Conservation (phyloP, 345 rosid species). For the Bruguiera parviflora region DNA sequence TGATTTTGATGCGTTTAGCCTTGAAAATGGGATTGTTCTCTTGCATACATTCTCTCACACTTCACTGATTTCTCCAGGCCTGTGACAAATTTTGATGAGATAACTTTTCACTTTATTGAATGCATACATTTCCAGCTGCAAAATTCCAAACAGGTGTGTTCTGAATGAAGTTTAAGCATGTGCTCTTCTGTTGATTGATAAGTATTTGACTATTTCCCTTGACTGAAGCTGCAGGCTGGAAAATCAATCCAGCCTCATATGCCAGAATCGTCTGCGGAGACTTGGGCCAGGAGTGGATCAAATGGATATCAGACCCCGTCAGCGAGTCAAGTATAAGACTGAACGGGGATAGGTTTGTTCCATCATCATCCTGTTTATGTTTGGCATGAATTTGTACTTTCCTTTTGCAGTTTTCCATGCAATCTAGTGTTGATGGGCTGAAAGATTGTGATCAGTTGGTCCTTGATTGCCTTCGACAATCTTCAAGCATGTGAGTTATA, state of each 20-base stretch:
- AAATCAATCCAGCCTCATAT: constrained; percentile 33
- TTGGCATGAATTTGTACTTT: constrained; percentile 9
- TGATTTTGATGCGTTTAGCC: neutral
- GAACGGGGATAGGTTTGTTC: neutral
- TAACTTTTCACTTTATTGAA: constrained; percentile 81
- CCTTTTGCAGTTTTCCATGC: constrained; percentile 41
- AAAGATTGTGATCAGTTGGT: constrained; percentile 73
- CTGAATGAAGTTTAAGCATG: neutral
- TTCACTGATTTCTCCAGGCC: constrained; percentile 50
- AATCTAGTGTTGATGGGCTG: constrained; percentile 49
- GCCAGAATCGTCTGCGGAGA: constrained; percentile 34
- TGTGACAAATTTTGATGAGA: constrained; percentile 67
- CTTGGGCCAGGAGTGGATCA: constrained; percentile 35
- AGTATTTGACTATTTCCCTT: neutral
- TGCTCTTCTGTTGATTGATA: constrained; percentile 1
- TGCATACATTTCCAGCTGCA: constrained; percentile 64
- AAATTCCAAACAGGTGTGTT: constrained; percentile 62
- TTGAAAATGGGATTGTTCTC: too few species aligned
- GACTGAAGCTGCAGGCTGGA: constrained; percentile 37
- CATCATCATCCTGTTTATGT: neutral
- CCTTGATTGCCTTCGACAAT: constrained; percentile 70
- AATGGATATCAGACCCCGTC: constrained; percentile 38
- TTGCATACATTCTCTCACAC: too few species aligned
- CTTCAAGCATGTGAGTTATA: constrained; percentile 61
- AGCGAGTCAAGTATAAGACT: constrained; percentile 46